Percentiles rank a stretch among this genome's conserved stretches.
Evolutionary conservation across 169 alveolate genomes (phyloP).

Genomic region (Eimeria necatrix): DNA sequence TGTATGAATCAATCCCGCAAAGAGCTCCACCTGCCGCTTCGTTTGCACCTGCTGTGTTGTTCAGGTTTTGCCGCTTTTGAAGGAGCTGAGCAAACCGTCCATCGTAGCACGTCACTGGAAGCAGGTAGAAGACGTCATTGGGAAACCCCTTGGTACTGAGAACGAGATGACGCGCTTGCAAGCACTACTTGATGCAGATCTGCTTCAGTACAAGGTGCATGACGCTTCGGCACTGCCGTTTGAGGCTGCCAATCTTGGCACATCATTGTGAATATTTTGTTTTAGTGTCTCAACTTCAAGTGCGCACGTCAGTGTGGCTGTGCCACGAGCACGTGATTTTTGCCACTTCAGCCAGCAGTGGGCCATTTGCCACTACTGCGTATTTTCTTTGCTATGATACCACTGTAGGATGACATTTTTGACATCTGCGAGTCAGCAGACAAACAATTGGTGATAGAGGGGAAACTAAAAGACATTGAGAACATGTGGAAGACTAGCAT

Average conservation of each 20-base stretch:
- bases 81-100: slow-evolving; percentile 94
- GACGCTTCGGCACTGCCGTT: no score
- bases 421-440: slow-evolving; percentile 98
- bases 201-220: slow-evolving; percentile 80
- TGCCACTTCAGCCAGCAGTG: background rate
- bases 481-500: slow-evolving; percentile 95
- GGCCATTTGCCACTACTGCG: no score
- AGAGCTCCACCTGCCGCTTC: no score
- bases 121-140: slow-evolving; percentile 92
- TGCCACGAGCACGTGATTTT: no score
- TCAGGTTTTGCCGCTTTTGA: slow-evolving; percentile 93
- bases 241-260: no score
- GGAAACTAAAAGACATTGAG: slow-evolving; percentile 93
- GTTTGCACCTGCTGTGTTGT: no score
- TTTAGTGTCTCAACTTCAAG: no score
- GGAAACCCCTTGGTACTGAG: slow-evolving; percentile 88
- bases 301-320: no score
- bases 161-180: slow-evolving; percentile 93
- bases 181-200: slow-evolving; percentile 92
- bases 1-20: no score
- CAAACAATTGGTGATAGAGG: slow-evolving; percentile 96
- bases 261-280: no score
- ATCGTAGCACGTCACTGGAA: slow-evolving; percentile 97
- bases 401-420: slow-evolving; percentile 94
- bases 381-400: no score